Base-by-base conservation (phyloP, 192 early-diverging fungal species). In the Physocladia obscura region DNA sequence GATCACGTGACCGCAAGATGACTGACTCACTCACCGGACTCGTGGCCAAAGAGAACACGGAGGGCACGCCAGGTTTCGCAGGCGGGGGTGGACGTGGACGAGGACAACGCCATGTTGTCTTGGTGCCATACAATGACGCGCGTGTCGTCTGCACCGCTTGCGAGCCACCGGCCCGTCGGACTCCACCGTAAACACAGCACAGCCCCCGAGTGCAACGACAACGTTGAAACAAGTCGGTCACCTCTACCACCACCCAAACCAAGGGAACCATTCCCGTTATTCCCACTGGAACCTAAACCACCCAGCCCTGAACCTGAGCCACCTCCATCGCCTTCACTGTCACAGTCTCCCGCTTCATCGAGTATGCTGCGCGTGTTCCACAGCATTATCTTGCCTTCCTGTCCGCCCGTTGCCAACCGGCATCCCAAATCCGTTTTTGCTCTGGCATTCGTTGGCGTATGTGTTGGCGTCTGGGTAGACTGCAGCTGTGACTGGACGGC, bases 61-160 rank as follows among this genome's bases (percentile, higher is more conserved):
- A 89, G 71, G 21, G 85, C 83, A 50, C 89, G 80, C 89, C 90
- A 95, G 21, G 78, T 84, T 73, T 94, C 93, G 5, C 83, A 63
- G 40, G 70, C 32, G 55, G 22, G 51, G 30, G 50, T 21, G 22
- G 32, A 24, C 70, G 3, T 17, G 24, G 29, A 62, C 17, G 30
- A 60, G 17, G 30, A 19, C 19, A 29, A 39, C 8, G 30, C 32
- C 2, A 64, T 84, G 80, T 69, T 81, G 69, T 95, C 93, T 52
- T 84, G 71, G 69, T 90, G 87, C 94, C 93, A 98, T 15, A 98
- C 88, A 54, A 96, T 84, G 47, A 98, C 87, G n/a, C 89, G 87
- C 76, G 84, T 89, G 70, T 98, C 96, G 74, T 98, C 96, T 0
- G 94, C 91, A 24, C 95, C 92, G 1, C 90, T 89, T 8, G 96